phyloP scores from a whole-genome alignment of 2,329 filamentous ascomycete genomes.

The Colletotrichum sp. region DNA sequence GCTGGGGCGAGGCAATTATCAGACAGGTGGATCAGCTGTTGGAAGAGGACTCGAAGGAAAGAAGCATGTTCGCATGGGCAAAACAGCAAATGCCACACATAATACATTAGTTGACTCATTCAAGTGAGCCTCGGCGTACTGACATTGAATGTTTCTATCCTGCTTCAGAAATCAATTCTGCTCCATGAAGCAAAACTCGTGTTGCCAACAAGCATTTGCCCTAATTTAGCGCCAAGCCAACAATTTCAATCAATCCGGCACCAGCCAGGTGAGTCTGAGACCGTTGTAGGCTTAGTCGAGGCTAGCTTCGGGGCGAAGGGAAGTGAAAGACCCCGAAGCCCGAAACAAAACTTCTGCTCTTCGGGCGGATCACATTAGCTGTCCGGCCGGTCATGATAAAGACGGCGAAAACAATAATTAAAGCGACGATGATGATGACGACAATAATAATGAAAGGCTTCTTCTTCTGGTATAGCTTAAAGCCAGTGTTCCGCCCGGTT shows the following conservation, averaged over 20 bases:
- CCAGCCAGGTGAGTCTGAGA: background rate
- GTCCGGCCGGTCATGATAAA: no score
- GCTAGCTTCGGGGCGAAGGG: background rate
- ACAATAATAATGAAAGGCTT: no score
- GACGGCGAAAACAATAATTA: no score
- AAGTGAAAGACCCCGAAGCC: background rate
- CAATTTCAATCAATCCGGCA: background rate
- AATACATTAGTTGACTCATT: background rate
- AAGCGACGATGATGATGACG: no score
- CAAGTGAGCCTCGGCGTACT: accelerated
- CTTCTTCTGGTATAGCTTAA: no score
- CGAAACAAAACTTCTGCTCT: background rate
- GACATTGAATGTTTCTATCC: background rate
- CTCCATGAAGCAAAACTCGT: background rate
- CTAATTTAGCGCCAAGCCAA: background rate
- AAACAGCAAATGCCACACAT: background rate
- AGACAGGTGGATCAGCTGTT: background rate
- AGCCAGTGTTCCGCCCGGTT: no score
- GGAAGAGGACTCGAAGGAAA: background rate
- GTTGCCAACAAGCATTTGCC: accelerated
- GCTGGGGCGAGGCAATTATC: background rate
- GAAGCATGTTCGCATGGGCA: background rate
- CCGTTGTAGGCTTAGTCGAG: background rate
- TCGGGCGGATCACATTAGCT: no score
- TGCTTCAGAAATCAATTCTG: background rate